These are phyloP conservation scores for Penicillium sp. DNA, from an alignment of 2,329 filamentous ascomycete species.

Conservation along the genomic window DNA sequence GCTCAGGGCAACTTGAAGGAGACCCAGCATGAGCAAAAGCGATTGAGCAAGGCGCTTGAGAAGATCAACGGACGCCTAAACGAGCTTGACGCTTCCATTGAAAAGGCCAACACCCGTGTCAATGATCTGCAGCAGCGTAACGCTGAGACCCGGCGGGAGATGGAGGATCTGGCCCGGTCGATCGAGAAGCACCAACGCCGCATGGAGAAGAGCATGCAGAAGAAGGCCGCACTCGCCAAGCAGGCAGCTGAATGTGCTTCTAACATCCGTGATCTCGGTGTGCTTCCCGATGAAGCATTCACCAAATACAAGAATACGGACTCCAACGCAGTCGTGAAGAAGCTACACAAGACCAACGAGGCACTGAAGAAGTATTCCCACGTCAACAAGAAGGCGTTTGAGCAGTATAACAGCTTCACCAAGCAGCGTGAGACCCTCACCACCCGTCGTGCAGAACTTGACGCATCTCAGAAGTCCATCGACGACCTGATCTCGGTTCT, in stretches of 20 bases:
- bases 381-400: constrained; percentile 99
- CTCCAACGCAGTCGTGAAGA: constrained; percentile 65
- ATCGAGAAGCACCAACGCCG: constrained; percentile 84
- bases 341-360: constrained; percentile 86
- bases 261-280: constrained; percentile 88
- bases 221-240: constrained; percentile 72
- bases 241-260: constrained; percentile 76
- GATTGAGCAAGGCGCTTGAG: constrained; percentile 64
- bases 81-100: constrained; percentile 71
- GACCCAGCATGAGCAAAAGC: constrained; percentile 74
- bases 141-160: constrained; percentile 62
- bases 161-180: constrained; percentile 68
- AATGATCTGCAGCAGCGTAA: constrained; percentile 56
- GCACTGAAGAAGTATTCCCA: constrained; percentile 93
- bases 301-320: constrained; percentile 83
- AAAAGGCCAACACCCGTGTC: constrained; percentile 53
- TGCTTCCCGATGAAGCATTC: constrained; percentile 89
- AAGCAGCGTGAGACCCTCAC: constrained; percentile 82
- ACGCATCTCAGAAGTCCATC: constrained; percentile 79
- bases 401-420: constrained; percentile 97
- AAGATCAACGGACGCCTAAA: constrained; percentile 64
- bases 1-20: constrained; percentile 66
- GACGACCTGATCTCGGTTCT: constrained; percentile 87
- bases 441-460: constrained; percentile 78
- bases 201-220: constrained; percentile 87